Percentiles rank a stretch among this genome's conserved stretches.
Evolutionary conservation across 495 filamentous ascomycete species (phyloP).

Genomic region (Mytilinidion resinicola): DNA sequence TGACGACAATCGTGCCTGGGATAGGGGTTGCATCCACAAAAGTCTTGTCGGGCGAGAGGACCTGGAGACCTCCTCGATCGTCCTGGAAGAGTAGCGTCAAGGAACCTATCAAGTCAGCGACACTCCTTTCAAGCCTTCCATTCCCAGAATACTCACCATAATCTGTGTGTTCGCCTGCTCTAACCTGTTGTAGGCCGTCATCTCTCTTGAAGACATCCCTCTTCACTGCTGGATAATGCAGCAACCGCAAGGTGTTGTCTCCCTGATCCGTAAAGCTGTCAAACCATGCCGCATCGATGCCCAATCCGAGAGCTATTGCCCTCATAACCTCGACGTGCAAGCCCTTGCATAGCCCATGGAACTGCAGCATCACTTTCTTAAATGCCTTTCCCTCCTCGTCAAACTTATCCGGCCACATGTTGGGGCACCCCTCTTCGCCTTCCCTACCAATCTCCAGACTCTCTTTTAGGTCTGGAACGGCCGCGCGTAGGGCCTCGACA

Average conservation of each 20-base stretch:
- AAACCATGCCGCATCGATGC: conserved; percentile 66
- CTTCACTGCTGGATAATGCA: conserved; percentile 76
- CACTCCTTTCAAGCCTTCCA: background rate
- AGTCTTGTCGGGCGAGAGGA: conserved; percentile 64
- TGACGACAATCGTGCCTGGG: conserved; percentile 76
- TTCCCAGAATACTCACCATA: conserved; percentile 46
- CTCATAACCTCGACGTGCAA: conserved; percentile 79
- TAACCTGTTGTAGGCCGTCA: conserved; percentile 55
- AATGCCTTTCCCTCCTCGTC: conserved; percentile 61
- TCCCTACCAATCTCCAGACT: conserved; percentile 79
- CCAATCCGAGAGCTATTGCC: conserved; percentile 80
- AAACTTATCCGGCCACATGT: conserved; percentile 68
- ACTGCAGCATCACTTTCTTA: conserved; percentile 62
- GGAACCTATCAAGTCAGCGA: conserved; percentile 40
- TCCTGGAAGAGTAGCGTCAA: conserved; percentile 92
- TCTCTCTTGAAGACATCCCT: conserved; percentile 58
- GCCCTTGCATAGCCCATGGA: conserved; percentile 64
- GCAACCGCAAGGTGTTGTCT: conserved; percentile 80
- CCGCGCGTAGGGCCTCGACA: conserved; percentile 52
- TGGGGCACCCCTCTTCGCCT: conserved; percentile 57
- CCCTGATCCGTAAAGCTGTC: conserved; percentile 64
- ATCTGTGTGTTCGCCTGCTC: conserved; percentile 82
- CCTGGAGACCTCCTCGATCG: conserved; percentile 72
- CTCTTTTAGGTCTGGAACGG: conserved; percentile 74
- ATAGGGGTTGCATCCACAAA: conserved; percentile 85